These are phyloP conservation scores for Akanthomyces dipterigenus DNA, from an alignment of 2,329 filamentous ascomycete species.

Conservation along the genomic window DNA sequence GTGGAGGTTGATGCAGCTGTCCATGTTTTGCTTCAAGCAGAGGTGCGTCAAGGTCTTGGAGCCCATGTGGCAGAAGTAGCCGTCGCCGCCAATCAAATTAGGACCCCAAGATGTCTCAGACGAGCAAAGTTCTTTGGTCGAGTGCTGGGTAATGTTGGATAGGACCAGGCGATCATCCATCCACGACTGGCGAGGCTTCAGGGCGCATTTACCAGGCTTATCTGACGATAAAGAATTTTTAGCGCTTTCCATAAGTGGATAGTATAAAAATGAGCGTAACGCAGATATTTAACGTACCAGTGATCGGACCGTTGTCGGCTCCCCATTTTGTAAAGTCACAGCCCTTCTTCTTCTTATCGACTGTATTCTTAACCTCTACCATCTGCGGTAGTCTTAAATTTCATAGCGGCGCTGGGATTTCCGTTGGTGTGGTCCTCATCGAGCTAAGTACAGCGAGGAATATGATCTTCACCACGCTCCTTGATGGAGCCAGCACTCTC, in stretches of 20 bases:
- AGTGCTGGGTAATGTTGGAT: constrained; percentile 8
- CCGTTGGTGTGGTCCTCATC: constrained; percentile 10
- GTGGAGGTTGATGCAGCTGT: constrained; percentile 8
- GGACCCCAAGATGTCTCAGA: constrained; percentile 10
- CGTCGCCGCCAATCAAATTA: constrained; percentile 10
- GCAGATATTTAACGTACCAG: not conserved
- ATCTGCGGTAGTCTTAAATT: constrained; percentile 6
- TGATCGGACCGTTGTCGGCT: constrained; percentile 10
- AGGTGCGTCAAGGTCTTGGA: constrained; percentile 10
- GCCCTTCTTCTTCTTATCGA: not conserved
- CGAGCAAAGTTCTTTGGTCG: constrained; percentile 7
- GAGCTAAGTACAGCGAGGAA: constrained; percentile 11
- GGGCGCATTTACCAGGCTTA: not conserved
- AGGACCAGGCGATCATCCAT: constrained; percentile 11
- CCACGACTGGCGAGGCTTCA: constrained; percentile 1
- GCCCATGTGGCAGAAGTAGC: constrained; percentile 11
- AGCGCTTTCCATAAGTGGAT: not conserved
- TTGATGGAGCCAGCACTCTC: constrained; percentile 7
- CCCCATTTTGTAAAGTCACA: constrained; percentile 10
- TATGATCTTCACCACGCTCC: not conserved
- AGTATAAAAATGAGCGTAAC: too few species aligned
- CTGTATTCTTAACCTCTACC: constrained; percentile 1
- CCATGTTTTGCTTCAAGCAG: constrained; percentile 5
- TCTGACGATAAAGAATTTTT: not conserved
- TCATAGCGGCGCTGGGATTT: constrained; percentile 5